Conservation (phyloP, 805 yeast genomes). For the Candida tammaniensis region DNA sequence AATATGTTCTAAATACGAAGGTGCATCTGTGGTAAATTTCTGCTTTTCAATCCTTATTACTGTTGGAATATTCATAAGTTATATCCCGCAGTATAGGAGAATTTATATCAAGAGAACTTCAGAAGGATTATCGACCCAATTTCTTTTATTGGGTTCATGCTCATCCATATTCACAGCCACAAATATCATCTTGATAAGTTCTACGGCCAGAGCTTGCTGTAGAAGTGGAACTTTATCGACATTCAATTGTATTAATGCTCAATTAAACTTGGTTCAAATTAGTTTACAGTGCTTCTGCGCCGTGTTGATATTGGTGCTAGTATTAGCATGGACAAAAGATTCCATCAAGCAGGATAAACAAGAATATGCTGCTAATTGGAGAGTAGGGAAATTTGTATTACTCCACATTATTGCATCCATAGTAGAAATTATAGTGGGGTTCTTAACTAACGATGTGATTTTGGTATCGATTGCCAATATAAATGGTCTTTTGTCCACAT, state of each 20-base stretch:
- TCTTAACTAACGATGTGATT: constrained; percentile 19
- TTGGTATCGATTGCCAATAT: constrained; percentile 47
- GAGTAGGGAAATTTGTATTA: constrained; percentile 40
- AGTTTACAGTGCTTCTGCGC: constrained; percentile 62
- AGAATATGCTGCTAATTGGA: constrained; percentile 42
- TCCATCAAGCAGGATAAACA: constrained; percentile 45
- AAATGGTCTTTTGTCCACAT: constrained; percentile 64
- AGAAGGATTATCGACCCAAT: constrained; percentile 76
- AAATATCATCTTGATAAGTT: constrained; percentile 61
- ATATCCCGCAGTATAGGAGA: constrained; percentile 70
- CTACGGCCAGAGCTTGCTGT: constrained; percentile 65
- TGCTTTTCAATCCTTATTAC: constrained; percentile 53
- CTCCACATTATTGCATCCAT: constrained; percentile 33
- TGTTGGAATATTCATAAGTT: constrained; percentile 65
- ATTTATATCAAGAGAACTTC: constrained; percentile 58
- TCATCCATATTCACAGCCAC: constrained; percentile 67
- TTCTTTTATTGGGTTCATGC: constrained; percentile 65
- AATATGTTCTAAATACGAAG: constrained; percentile 40
- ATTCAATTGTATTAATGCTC: constrained; percentile 66
- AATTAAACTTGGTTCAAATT: constrained; percentile 65
- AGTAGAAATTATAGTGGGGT: constrained; percentile 33
- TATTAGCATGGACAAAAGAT: constrained; percentile 45
- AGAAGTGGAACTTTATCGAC: constrained; percentile 34
- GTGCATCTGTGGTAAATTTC: constrained; percentile 52
- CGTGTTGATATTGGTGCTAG: constrained; percentile 52